phyloP scores from a whole-genome alignment of 768 basidiomycete species.

The Leccinum uliginosum region DNA sequence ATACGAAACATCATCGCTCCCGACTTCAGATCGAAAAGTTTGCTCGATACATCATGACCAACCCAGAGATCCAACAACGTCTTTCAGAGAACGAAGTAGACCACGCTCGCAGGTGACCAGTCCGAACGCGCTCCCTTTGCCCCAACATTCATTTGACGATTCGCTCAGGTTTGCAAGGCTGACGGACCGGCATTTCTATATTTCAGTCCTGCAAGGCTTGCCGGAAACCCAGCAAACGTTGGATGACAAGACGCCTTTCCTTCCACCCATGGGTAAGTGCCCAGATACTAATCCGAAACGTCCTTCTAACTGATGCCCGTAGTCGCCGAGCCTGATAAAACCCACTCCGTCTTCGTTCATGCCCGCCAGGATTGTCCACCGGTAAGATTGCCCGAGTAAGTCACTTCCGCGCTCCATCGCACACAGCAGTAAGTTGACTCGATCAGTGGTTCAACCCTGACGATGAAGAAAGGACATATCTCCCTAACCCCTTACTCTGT shows the following conservation, averaged over 20 bases:
- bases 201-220: slow-evolving; percentile 78
- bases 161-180: slow-evolving; percentile 64
- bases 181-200: slow-evolving; percentile 71
- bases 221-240: slow-evolving; percentile 73
- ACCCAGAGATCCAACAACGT: slow-evolving; percentile 67
- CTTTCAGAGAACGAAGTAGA: slow-evolving; percentile 81
- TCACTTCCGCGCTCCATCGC: slow-evolving; percentile 1
- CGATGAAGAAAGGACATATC: slow-evolving; percentile 78
- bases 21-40: slow-evolving; percentile 76
- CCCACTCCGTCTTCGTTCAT: slow-evolving; percentile 75
- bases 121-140: not conserved
- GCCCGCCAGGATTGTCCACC: slow-evolving; percentile 69
- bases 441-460: slow-evolving; percentile 61
- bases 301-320: slow-evolving; percentile 8
- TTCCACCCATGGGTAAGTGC: slow-evolving; percentile 69
- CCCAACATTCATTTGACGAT: not conserved
- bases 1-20: not conserved
- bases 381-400: slow-evolving; percentile 66
- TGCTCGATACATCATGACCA: slow-evolving; percentile 71
- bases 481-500: slow-evolving; percentile 73
- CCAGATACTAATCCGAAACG: not conserved
- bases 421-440: not conserved
- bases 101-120: slow-evolving; percentile 65
- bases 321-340: slow-evolving; percentile 79
- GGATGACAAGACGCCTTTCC: slow-evolving; percentile 67